Conservation (phyloP, 1,284 basidiomycete genomes). For the Psilocybe mexicana region DNA sequence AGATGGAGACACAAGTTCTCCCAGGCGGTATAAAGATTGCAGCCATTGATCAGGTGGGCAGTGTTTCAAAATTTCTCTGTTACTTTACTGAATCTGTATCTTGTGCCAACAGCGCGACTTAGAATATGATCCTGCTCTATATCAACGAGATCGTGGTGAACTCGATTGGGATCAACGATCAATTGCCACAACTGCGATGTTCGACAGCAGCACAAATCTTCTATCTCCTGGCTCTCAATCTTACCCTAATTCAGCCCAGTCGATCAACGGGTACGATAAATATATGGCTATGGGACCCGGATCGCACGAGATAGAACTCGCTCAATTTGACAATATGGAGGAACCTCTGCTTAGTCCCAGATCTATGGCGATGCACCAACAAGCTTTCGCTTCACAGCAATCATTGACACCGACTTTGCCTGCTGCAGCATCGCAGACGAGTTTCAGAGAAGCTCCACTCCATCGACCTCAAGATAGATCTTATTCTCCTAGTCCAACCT, state of each 20-base stretch:
- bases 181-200: slow-evolving; percentile 57
- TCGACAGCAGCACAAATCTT: slow-evolving; percentile 45
- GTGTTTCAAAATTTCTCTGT: not conserved
- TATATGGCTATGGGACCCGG: slow-evolving; percentile 51
- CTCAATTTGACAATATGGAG: slow-evolving; percentile 49
- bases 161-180: slow-evolving; percentile 79
- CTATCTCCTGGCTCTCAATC: slow-evolving; percentile 44
- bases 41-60: slow-evolving; percentile 64
- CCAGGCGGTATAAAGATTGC: slow-evolving; percentile 79
- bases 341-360: slow-evolving; percentile 54
- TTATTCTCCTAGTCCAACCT: slow-evolving; percentile 35
- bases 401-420: slow-evolving; percentile 36
- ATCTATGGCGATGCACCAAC: slow-evolving; percentile 30
- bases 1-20: slow-evolving; percentile 68
- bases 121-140: slow-evolving; percentile 74
- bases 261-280: slow-evolving; percentile 48
- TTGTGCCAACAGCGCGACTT: slow-evolving; percentile 53
- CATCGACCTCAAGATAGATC: slow-evolving; percentile 47
- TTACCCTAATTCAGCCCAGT: slow-evolving; percentile 36
- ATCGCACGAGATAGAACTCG: slow-evolving; percentile 53
- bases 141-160: slow-evolving; percentile 77
- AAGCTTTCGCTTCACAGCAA: slow-evolving; percentile 35
- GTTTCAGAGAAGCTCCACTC: slow-evolving; percentile 45
- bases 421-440: slow-evolving; percentile 33
- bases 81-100: slow-evolving; percentile 8